A percentile compares a stretch with the other conserved stretches of the same genome.
Conservation (phyloP, 2,329 filamentous ascomycete genomes). For the Fusarium neocosmosporiellum region DNA sequence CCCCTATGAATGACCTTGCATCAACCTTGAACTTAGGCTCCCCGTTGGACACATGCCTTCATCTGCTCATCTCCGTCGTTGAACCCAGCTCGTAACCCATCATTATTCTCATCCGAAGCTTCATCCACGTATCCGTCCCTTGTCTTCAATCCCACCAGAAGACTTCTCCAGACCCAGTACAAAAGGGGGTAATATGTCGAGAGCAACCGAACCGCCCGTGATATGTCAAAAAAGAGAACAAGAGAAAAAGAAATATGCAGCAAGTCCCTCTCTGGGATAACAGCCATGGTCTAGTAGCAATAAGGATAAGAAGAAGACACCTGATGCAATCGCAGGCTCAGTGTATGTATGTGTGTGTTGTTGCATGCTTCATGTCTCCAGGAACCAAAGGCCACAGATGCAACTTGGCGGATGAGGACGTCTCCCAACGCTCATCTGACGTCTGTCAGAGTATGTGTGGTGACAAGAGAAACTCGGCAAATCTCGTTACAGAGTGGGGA, state of each 20-base stretch:
- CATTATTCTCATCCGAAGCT: conserved; percentile 29
- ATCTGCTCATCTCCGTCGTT: conserved; percentile 28
- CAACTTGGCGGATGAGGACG: conserved; percentile 25
- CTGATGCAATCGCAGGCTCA: conserved; percentile 17
- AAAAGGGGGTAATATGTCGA: conserved; percentile 18
- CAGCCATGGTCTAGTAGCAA: conserved; percentile 39
- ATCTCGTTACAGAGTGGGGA: conserved; percentile 28
- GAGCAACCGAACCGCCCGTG: conserved; percentile 36
- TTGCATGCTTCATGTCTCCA: conserved; percentile 35
- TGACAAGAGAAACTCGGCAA: conserved; percentile 26
- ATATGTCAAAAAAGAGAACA: conserved; percentile 16
- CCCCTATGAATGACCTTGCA: conserved; percentile 8
- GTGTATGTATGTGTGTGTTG: conserved; percentile 2
- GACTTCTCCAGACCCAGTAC: conserved; percentile 14
- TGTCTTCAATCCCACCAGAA: conserved; percentile 11
- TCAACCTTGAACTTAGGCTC: conserved; percentile 6
- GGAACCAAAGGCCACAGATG: conserved; percentile 19
- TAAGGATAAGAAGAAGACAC: conserved; percentile 24
- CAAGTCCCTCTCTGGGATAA: conserved; percentile 17
- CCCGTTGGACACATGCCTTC: conserved; percentile 13
- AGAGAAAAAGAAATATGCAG: conserved; percentile 5
- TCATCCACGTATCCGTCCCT: conserved; percentile 15
- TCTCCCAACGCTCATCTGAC: conserved; percentile 28
- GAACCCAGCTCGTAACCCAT: conserved; percentile 27
- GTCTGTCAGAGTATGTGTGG: conserved; percentile 31